Evolutionary conservation across 1,284 basidiomycete genomes (phyloP), one percentile per base, ranked within the genome.

Genomic region (Leccinum fallax): DNA sequence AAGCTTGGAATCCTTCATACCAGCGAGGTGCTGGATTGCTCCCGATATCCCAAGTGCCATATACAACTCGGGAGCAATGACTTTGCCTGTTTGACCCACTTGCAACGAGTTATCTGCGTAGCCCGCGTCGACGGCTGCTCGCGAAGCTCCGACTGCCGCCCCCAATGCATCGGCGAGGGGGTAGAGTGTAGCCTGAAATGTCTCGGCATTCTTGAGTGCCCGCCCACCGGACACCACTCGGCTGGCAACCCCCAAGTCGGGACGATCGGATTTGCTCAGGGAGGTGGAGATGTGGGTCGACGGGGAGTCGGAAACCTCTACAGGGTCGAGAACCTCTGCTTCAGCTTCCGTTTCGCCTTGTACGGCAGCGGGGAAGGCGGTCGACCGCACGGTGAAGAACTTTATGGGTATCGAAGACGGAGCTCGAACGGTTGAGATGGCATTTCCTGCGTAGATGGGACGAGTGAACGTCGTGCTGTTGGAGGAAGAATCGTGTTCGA

Each of bases 1-100:
- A 70, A 98, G 83, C 81, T 99, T 99, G 19, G 93, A 95, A 77
- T 99, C 97, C 78, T 99, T 99, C 97, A 99, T 99, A 34, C 97
- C 97, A 30, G 97, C 97, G 65, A 99, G 82, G 81, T 99, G 97
- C 79, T 99, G 97, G 71, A 99, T 99, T 32, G 72, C 97, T 52
- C 97, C 97, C 32, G 94, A 97, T 71, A 99, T 99, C 65, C 97
- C 97, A 55, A 99, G 78, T 15, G 97, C 97, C 74, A 99, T 85
- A 79, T 99, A 99, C 61, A 99, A 81, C 77, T 98, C 93, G 0
- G 96, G 97, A 5, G 94, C 94, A 52, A 96, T 94, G 46, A 95
- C 89, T 80, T 99, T 99, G 63, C 97, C 97, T 0, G 97, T 99
- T 82, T 99, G 97, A 40, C 97, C 97, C 32, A 99, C 97, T 81